A percentile compares a stretch with the other conserved stretches of the same genome.
phyloP scores from a whole-genome alignment of 306 rosid species.

The Lupinus albus region DNA sequence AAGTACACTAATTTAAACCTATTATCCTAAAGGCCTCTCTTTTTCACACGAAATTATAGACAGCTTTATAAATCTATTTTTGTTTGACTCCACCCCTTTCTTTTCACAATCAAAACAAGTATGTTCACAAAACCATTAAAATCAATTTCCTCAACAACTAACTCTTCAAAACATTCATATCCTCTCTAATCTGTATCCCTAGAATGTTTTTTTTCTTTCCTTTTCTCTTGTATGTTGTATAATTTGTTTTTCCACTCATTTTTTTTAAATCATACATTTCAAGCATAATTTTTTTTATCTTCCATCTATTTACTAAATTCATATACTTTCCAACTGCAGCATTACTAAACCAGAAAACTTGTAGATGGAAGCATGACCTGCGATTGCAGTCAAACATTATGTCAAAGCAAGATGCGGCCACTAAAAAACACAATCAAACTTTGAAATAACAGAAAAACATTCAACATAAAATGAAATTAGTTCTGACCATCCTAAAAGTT shows the following conservation, averaged over 20 bases:
- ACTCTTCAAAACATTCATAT: conserved; percentile 10
- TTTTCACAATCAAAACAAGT: conserved; percentile 20
- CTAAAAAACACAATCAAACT: conserved; percentile 33
- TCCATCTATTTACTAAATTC: conserved; percentile 36
- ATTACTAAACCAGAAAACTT: conserved; percentile 50
- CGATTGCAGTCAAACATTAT: conserved; percentile 55
- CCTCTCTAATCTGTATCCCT: background rate
- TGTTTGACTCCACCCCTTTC: background rate
- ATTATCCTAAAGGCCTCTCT: conserved; percentile 31
- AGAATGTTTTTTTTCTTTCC: background rate
- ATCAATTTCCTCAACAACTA: conserved; percentile 25
- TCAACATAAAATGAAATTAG: conserved; percentile 31
- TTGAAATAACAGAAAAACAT: conserved; percentile 26
- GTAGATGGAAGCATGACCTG: conserved; percentile 64
- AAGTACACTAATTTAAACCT: background rate
- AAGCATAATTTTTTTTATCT: conserved; percentile 20
- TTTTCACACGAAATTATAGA: conserved; percentile 31
- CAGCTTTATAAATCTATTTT: conserved; percentile 1
- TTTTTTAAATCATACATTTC: conserved; percentile 24
- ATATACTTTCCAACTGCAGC: conserved; percentile 52
- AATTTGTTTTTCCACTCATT: conserved; percentile 37
- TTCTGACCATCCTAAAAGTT: conserved; percentile 22
- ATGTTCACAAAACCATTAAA: conserved; percentile 8
- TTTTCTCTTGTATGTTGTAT: background rate
- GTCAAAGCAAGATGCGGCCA: conserved; percentile 45